These are phyloP conservation scores for Trichoderma koningiopsis DNA, from an alignment of 2,329 filamentous ascomycete species.

Conservation along the genomic window DNA sequence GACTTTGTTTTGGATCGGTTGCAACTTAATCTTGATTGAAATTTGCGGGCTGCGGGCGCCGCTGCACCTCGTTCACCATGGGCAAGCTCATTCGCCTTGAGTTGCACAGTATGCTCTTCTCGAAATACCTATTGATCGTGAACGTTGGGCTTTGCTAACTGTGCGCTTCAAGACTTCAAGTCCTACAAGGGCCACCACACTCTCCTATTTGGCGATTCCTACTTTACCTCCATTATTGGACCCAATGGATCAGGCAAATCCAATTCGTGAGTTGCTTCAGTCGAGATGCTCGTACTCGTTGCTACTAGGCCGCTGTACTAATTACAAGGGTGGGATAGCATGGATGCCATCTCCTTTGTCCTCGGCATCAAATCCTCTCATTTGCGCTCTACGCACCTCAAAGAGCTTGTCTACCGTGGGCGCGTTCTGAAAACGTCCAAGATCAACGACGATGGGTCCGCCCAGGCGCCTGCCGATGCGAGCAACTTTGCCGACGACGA, in stretches of 20 bases:
- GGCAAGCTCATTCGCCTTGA: constrained; percentile 94
- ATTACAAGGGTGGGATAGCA: constrained; percentile 54
- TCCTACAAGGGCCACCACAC: constrained; percentile 97
- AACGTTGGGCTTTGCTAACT: neutral
- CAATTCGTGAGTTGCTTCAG: constrained; percentile 71
- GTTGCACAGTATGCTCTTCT: constrained; percentile 73
- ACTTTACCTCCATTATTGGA: constrained; percentile 98
- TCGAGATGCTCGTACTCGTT: too few species aligned
- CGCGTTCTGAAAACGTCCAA: constrained; percentile 89
- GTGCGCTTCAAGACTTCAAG: constrained; percentile 77
- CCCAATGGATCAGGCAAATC: constrained; percentile 99
- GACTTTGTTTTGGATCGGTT: neutral
- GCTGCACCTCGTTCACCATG: constrained; percentile 61
- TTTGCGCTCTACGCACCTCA: constrained; percentile 87
- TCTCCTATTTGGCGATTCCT: constrained; percentile 93
- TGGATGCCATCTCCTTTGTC: constrained; percentile 99
- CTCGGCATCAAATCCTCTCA: constrained; percentile 99
- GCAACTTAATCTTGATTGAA: neutral
- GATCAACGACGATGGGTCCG: constrained; percentile 88
- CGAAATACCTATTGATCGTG: neutral
- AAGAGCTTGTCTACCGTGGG: constrained; percentile 94
- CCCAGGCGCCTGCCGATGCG: constrained; percentile 60
- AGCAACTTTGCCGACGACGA: constrained; percentile 66
- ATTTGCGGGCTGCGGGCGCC: neutral
- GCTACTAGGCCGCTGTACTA: neutral